Percentiles rank a stretch among this genome's conserved stretches.
Conservation (phyloP, 2,329 filamentous ascomycete genomes). For the Colletotrichum agaves region DNA sequence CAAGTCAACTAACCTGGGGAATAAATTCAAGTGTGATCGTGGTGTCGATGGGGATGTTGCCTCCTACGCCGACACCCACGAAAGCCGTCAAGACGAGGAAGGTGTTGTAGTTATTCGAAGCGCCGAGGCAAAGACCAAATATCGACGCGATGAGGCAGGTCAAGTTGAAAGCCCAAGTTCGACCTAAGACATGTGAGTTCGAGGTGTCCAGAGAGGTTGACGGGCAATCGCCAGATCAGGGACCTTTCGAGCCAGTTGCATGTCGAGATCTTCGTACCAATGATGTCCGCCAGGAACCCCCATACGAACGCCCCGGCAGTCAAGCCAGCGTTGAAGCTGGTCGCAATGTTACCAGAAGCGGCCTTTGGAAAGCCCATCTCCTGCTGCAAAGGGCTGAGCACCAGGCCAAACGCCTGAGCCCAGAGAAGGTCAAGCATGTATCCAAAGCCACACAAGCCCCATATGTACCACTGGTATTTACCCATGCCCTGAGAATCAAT, state of each 20-base stretch:
- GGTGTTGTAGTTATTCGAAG: constrained; percentile 58
- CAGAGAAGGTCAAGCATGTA: constrained; percentile 67
- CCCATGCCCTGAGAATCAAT: constrained; percentile 65
- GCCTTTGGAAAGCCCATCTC: constrained; percentile 62
- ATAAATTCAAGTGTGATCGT: constrained; percentile 67
- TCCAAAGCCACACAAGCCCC: constrained; percentile 63
- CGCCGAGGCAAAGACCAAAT: constrained; percentile 64
- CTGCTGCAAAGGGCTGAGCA: constrained; percentile 64
- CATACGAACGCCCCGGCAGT: constrained; percentile 66
- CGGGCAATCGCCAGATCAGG: not conserved
- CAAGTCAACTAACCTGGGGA: constrained; percentile 50
- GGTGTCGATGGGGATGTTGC: constrained; percentile 66
- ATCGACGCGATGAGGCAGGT: constrained; percentile 65
- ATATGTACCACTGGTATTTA: constrained; percentile 63
- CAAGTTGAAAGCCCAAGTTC: constrained; percentile 67
- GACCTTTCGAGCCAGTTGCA: not conserved
- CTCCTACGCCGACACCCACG: constrained; percentile 62
- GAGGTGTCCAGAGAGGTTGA: not conserved
- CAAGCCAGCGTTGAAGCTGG: constrained; percentile 64
- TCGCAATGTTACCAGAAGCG: constrained; percentile 59
- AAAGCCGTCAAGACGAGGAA: constrained; percentile 65
- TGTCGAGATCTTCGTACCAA: constrained; percentile 42
- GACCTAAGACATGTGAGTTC: constrained; percentile 44
- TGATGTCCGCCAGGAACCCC: constrained; percentile 65
- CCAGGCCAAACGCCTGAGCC: constrained; percentile 67